Evolutionary conservation across 2,329 filamentous ascomycete genomes (phyloP), one percentile per base, ranked within the genome.

Genomic region (Neonectria hederae): DNA sequence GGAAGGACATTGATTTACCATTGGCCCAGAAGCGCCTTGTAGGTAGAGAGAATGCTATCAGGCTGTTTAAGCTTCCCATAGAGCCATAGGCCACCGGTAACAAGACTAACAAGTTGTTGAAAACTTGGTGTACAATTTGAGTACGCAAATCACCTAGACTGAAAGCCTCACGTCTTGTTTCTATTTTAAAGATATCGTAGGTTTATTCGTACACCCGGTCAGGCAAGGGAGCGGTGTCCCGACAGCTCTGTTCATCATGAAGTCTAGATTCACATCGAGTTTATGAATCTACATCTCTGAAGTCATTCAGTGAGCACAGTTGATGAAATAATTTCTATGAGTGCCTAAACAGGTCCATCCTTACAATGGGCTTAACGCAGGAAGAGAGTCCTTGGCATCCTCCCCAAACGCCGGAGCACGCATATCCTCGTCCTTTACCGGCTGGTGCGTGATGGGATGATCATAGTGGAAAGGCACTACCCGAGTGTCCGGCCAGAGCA

Each of bases 391-490:
- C 17, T 35, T 13, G 4, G 30, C 10, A 13, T 24, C 43, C 4
- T 54, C 61, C 7, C 61, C 61, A 40, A 45, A 63, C 11, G 13
- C 49, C 2, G 62, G 62, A 10, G 62, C 62, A 13, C 43, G 57
- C 62, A 64, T 61, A 8, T 64, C 62, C n/a, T 64, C 57, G 6
- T 64, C 62, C 5, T 55, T 54, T 0, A 64, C 57, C 5, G 52
- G 32, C 38, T 56, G 17, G 0, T 38, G 32, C 0, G 62, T 64
- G 5, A 61, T 52, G 2, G 57, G 62, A 26, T 64, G 62, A 2
- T 61, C 3, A 43, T 64, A 61, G 24, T 64, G 62, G 7, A 64
- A 64, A n/a, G 62, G 62, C 2, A 61, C 62, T 1, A 64, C 62
- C 2, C 57, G 24, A 1, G 62, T 64, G 9, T 64, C 62, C 2